Conservation (phyloP, 306 rosid species). For the Begonia masoniana region DNA sequence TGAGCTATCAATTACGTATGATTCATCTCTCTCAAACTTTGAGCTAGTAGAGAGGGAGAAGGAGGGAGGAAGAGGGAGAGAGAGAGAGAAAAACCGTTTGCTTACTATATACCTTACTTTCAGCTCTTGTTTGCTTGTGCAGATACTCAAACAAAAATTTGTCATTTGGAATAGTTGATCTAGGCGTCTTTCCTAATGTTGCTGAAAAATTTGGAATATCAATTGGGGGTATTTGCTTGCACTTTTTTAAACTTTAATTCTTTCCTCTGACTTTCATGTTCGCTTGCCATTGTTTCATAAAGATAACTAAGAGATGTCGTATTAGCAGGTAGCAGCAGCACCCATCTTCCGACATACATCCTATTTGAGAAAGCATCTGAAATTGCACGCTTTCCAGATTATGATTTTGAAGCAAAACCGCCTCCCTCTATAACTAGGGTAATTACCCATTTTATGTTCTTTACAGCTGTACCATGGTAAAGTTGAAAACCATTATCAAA, state of each 20-base stretch:
- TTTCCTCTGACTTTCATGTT: neutral
- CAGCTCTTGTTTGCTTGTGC: slow-evolving; percentile 16
- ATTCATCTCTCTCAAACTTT: slow-evolving; percentile 12
- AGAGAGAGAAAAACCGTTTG: neutral
- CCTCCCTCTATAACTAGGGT: slow-evolving; percentile 67
- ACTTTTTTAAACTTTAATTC: slow-evolving; percentile 4
- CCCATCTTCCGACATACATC: slow-evolving; percentile 79
- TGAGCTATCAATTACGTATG: slow-evolving; percentile 81
- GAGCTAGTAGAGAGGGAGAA: slow-evolving; percentile 3
- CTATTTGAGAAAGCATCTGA: slow-evolving; percentile 73
- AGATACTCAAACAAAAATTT: slow-evolving; percentile 82
- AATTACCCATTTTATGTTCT: slow-evolving; percentile 1
- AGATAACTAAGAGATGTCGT: neutral
- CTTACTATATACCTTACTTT: slow-evolving; percentile 5
- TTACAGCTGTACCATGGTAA: neutral
- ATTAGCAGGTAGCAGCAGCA: slow-evolving; percentile 66
- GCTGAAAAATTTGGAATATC: slow-evolving; percentile 74
- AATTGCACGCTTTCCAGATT: slow-evolving; percentile 62
- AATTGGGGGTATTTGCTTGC: slow-evolving; percentile 39
- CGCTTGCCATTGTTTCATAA: neutral
- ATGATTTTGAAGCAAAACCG: slow-evolving; percentile 39
- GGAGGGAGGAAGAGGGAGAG: neutral
- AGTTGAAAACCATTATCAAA: no score
- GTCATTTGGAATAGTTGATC: slow-evolving; percentile 79
- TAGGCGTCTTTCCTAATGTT: slow-evolving; percentile 91